Evolutionary conservation across 352 stramenopile species (phyloP), one percentile per base, ranked within the genome.

Genomic region (Globisporangium uncinulatum): DNA sequence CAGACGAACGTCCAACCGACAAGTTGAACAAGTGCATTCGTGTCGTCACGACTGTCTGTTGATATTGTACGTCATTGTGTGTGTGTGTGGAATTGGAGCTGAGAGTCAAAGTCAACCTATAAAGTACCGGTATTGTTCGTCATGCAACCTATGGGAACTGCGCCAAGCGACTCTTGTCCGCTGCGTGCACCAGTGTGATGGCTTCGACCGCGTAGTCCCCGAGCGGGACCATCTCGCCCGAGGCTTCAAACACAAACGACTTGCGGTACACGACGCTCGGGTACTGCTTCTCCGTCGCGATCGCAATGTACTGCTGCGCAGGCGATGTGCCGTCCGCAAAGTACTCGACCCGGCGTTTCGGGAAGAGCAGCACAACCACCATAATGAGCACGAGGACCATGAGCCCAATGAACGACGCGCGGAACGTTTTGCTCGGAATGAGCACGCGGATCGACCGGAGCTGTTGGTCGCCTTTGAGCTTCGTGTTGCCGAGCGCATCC

Each of bases 391-490:
- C 24, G 3, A 78, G 48, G 13, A 66, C 36, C 8, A 67, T 31
- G 36, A 62, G 71, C 0, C 63, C 70, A 1, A 44, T 54, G 52
- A 74, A 54, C 3, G 70, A 75, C 19, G 70, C 67, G 43, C 61
- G 57, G 58, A 73, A 74, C 32, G 70, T 71, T 17, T 69, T 69
- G 3, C 15, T 17, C 0, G 70, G 66, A 51, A 78, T 75, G 0
- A 55, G 61, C 34, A 78, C 65, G 15, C 59, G 60, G 47, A 75
- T 66, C 17, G 51, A 50, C 13, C 70, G 66, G 9, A 72, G 52
- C 41, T 74, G 66, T 9, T 54, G 45, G 44, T 78, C 67, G 10
- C 70, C 70, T 45, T 78, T 73, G 34, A 78, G 67, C 54, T 70
- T 62, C 7, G 63, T 53, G 32, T 71, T 66, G 1, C 59, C 49